Evolutionary conservation across 257 asterid species (phyloP).

Genomic region (Fraxinus excelsior): DNA sequence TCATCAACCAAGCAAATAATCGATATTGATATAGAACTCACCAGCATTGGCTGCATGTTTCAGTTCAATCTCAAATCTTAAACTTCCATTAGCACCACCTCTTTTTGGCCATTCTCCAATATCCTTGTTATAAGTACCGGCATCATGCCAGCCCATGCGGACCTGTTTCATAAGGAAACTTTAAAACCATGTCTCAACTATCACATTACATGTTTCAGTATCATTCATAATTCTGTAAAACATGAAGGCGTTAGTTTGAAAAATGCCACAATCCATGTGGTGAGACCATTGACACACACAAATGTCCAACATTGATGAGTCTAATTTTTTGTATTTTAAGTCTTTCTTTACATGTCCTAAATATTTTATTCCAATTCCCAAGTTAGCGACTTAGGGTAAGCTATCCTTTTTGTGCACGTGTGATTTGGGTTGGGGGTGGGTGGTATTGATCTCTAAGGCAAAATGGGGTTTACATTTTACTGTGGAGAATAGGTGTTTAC

Average conservation of each 20-base stretch:
- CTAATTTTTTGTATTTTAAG: not conserved
- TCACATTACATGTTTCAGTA: not conserved
- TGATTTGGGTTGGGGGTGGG: not conserved
- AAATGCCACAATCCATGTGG: not conserved
- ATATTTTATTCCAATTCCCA: not conserved
- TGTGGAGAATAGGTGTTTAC: not conserved
- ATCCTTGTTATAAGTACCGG: constrained; percentile 91
- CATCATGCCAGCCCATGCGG: constrained; percentile 99
- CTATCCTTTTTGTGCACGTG: not conserved
- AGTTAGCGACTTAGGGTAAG: not conserved
- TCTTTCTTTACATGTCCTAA: not conserved
- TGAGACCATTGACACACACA: not conserved
- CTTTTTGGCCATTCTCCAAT: constrained; percentile 90
- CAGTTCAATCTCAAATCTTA: constrained; percentile 87
- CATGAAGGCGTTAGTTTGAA: not conserved
- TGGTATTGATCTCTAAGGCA: not conserved
- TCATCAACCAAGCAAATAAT: not conserved
- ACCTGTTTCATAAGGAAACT: constrained; percentile 41
- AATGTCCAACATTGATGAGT: not conserved
- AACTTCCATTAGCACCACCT: constrained; percentile 98
- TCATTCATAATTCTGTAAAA: not conserved
- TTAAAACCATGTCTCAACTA: not conserved
- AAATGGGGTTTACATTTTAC: not conserved
- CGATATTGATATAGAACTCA: constrained; percentile 27
- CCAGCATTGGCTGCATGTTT: constrained; percentile 99